These are phyloP conservation scores for Cladosporium oxysporum DNA, from an alignment of 2,329 filamentous ascomycete species.

Conservation along the genomic window DNA sequence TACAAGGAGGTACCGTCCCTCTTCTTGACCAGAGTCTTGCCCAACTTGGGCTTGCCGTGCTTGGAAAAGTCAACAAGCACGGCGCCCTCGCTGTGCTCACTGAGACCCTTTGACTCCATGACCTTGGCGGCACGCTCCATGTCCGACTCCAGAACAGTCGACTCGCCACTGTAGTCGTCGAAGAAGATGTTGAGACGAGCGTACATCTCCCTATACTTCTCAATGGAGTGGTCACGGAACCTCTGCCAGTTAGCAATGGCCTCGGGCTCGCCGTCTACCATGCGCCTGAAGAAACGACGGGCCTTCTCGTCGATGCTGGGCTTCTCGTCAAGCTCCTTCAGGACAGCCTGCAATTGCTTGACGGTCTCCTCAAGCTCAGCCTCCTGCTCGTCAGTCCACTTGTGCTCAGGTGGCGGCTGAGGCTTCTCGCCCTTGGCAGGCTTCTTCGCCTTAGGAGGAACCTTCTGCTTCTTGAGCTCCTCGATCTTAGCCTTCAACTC, in stretches of 20 bases:
- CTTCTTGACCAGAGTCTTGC: slow-evolving; percentile 66
- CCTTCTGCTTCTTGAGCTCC: slow-evolving; percentile 44
- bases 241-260: slow-evolving; percentile 63
- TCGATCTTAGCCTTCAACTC: slow-evolving; percentile 46
- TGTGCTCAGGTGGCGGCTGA: slow-evolving; percentile 28
- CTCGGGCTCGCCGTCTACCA: slow-evolving; percentile 63
- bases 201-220: slow-evolving; percentile 66
- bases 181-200: slow-evolving; percentile 65
- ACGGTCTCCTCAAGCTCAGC: slow-evolving; percentile 51
- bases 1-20: slow-evolving; percentile 69
- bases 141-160: slow-evolving; percentile 63
- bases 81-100: slow-evolving; percentile 65
- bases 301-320: slow-evolving; percentile 72
- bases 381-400: slow-evolving; percentile 49
- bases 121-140: slow-evolving; percentile 61
- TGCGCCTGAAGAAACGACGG: slow-evolving; percentile 68
- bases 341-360: slow-evolving; percentile 49
- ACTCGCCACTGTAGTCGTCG: slow-evolving; percentile 70
- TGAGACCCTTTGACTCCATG: slow-evolving; percentile 61
- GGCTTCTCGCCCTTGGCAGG: slow-evolving; percentile 49
- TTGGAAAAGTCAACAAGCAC: slow-evolving; percentile 70
- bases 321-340: slow-evolving; percentile 52
- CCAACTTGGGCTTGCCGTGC: slow-evolving; percentile 66
- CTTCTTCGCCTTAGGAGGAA: slow-evolving; percentile 43
- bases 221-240: slow-evolving; percentile 65